Evolutionary conservation across 768 basidiomycete genomes (phyloP).

Genomic region (Naganishia vishniacii): DNA sequence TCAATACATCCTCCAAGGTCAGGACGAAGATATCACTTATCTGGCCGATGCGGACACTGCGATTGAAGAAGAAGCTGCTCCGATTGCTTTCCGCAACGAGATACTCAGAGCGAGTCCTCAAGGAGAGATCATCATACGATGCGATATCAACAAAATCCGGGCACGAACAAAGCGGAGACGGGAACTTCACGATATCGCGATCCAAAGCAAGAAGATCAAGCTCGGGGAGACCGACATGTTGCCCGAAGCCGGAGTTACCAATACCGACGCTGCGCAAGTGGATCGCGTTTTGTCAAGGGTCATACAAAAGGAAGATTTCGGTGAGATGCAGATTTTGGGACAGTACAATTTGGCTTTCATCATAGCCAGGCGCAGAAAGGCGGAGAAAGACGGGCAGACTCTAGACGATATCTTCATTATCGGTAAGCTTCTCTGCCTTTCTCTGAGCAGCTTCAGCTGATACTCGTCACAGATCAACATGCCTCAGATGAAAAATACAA

Average conservation of each 20-base stretch:
- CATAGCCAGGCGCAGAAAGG: slow-evolving; percentile 62
- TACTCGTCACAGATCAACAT: slow-evolving; percentile 64
- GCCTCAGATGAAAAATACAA: slow-evolving; percentile 98
- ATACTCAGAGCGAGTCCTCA: slow-evolving; percentile 8
- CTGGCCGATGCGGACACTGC: slow-evolving; percentile 12
- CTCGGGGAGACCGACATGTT: slow-evolving; percentile 21
- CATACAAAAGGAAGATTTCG: slow-evolving; percentile 82
- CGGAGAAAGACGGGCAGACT: not conserved
- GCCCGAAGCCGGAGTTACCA: slow-evolving; percentile 39
- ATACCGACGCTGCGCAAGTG: slow-evolving; percentile 54
- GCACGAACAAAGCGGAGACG: slow-evolving; percentile 19
- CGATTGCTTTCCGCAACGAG: slow-evolving; percentile 7
- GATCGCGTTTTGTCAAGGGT: slow-evolving; percentile 70
- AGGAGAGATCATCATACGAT: slow-evolving; percentile 13
- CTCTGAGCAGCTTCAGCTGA: not conserved
- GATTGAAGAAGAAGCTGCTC: not conserved
- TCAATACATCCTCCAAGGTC: slow-evolving; percentile 16
- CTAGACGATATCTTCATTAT: slow-evolving; percentile 92
- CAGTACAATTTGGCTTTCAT: slow-evolving; percentile 98
- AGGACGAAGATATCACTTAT: slow-evolving; percentile 22
- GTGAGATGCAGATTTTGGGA: slow-evolving; percentile 72
- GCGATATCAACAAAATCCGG: slow-evolving; percentile 23
- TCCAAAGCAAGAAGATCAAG: not conserved
- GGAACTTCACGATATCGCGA: slow-evolving; percentile 34
- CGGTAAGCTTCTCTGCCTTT: slow-evolving; percentile 23